These are phyloP conservation scores for Parietaria judaica DNA, from an alignment of 306 rosid species.

Conservation along the genomic window DNA sequence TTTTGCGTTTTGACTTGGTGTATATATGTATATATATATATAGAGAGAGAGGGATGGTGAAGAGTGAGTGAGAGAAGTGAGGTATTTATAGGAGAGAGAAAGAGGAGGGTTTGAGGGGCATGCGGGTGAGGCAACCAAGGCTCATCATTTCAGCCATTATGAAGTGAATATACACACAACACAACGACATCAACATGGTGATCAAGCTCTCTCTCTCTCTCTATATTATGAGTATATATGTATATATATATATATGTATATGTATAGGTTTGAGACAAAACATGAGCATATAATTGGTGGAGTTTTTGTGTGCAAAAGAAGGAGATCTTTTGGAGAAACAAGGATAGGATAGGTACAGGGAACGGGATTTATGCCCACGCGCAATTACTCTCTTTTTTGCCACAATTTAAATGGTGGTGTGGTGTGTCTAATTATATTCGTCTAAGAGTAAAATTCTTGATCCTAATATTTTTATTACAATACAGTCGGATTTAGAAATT, in stretches of 20 bases:
- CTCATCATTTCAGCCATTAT: slow-evolving; percentile 89
- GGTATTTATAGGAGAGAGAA: slow-evolving; percentile 59
- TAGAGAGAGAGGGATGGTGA: slow-evolving; percentile 1
- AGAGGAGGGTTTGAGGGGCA: slow-evolving; percentile 38
- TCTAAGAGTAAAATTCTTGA: no score
- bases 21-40: neutral
- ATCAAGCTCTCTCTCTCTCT: no score
- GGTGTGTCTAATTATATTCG: no score
- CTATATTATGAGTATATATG: no score
- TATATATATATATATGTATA: no score
- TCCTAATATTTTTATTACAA: no score
- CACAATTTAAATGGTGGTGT: no score
- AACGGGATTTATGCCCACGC: slow-evolving; percentile 47
- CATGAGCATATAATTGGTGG: no score
- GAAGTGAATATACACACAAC: slow-evolving; percentile 55
- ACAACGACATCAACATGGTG: slow-evolving; percentile 19
- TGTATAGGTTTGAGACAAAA: no score
- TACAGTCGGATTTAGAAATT: no score
- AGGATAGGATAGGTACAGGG: slow-evolving; percentile 18
- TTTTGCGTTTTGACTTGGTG: neutral
- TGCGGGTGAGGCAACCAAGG: slow-evolving; percentile 97
- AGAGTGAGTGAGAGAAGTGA: slow-evolving; percentile 43
- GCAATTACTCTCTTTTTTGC: slow-evolving; percentile 20
- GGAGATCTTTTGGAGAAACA: slow-evolving; percentile 28
- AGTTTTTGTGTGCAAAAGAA: slow-evolving; percentile 6